phyloP scores from a whole-genome alignment of 495 filamentous ascomycete genomes.

The Astrocystis sublimbata region DNA sequence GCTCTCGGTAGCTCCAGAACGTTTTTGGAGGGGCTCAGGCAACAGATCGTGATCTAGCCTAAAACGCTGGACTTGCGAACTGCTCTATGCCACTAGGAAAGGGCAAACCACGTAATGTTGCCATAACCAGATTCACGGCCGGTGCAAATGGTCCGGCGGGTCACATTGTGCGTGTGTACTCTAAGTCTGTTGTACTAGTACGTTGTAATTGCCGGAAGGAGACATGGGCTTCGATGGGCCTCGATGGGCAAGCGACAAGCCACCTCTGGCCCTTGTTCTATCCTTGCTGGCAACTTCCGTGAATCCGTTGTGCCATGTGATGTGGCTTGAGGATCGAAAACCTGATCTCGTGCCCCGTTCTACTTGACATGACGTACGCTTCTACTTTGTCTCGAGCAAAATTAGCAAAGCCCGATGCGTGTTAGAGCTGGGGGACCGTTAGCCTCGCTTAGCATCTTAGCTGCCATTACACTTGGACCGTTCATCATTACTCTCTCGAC shows the following conservation, averaged over 20 bases:
- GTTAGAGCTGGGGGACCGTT: too few relatives aligned
- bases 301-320: too few relatives aligned
- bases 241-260: constrained; percentile 8
- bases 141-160: constrained; percentile 12
- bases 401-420: not conserved
- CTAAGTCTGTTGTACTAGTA: too few relatives aligned
- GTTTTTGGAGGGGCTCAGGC: not conserved
- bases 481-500: too few relatives aligned
- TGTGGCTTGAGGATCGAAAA: constrained; percentile 10
- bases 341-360: not conserved
- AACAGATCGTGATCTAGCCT: constrained; percentile 9
- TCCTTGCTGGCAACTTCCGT: not conserved
- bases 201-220: constrained; percentile 3
- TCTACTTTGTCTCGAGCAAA: not conserved
- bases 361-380: constrained; percentile 11
- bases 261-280: not conserved
- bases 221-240: too few relatives aligned
- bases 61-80: not conserved
- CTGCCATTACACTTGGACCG: too few relatives aligned
- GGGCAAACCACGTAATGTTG: too few relatives aligned
- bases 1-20: constrained; percentile 7
- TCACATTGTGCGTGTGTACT: not conserved
- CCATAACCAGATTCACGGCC: too few relatives aligned
- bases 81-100: too few relatives aligned
- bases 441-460: too few relatives aligned